Percentiles rank a stretch among this genome's conserved stretches.
phyloP scores from a whole-genome alignment of 2,329 filamentous ascomycete genomes.

The Amphichorda felina region DNA sequence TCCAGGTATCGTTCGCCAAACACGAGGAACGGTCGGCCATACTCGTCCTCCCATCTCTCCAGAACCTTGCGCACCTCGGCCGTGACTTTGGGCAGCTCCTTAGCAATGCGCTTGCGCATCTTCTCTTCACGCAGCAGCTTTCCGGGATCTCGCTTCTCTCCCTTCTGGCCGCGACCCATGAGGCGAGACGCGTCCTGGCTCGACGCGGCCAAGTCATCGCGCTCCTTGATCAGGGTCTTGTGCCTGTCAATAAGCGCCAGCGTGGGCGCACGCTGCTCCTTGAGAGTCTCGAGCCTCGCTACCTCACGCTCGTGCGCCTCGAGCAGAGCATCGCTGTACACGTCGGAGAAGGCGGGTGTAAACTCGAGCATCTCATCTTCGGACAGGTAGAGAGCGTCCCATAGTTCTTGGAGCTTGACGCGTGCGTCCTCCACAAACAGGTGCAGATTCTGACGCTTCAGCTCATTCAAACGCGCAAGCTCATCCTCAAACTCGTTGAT shows the following conservation, averaged over 20 bases:
- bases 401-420: slow-evolving; percentile 82
- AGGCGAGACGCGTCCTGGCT: slow-evolving; percentile 91
- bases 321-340: slow-evolving; percentile 89
- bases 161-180: slow-evolving; percentile 83
- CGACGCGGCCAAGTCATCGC: slow-evolving; percentile 76
- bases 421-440: slow-evolving; percentile 92
- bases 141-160: slow-evolving; percentile 87
- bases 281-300: slow-evolving; percentile 64
- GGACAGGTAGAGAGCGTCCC: slow-evolving; percentile 88
- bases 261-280: slow-evolving; percentile 77
- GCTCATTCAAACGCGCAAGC: slow-evolving; percentile 70
- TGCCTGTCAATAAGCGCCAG: slow-evolving; percentile 76
- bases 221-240: slow-evolving; percentile 69
- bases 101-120: slow-evolving; percentile 94
- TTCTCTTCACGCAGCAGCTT: slow-evolving; percentile 93
- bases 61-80: slow-evolving; percentile 72
- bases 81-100: slow-evolving; percentile 87
- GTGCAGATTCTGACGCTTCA: slow-evolving; percentile 91
- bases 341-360: slow-evolving; percentile 90
- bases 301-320: slow-evolving; percentile 94
- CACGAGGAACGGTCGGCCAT: slow-evolving; percentile 83
- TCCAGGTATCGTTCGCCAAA: slow-evolving; percentile 89
- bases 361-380: slow-evolving; percentile 99
- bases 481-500: slow-evolving; percentile 97
- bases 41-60: slow-evolving; percentile 85